phyloP scores from a whole-genome alignment of 805 yeast genomes.

The Candida sakaeoensis region DNA sequence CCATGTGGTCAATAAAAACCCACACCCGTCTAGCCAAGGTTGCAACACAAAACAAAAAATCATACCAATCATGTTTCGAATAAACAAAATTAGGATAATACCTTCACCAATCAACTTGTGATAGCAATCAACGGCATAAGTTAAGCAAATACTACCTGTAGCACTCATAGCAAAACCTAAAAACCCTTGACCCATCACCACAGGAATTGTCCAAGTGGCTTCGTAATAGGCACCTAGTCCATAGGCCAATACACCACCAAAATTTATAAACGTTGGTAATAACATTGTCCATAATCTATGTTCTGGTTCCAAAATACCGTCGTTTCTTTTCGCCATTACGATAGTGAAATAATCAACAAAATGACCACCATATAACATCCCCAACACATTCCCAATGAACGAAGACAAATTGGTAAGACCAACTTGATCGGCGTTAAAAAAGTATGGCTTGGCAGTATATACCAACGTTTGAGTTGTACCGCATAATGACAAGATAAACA shows the following conservation, averaged over 20 bases:
- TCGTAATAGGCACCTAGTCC: conserved; percentile 37
- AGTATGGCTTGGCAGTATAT: conserved; percentile 35
- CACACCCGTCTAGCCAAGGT: conserved; percentile 41
- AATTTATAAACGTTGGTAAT: conserved; percentile 36
- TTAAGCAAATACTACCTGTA: conserved; percentile 41
- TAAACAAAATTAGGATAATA: conserved; percentile 30
- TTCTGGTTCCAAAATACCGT: conserved; percentile 33
- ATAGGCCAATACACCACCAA: conserved; percentile 44
- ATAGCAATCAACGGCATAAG: conserved; percentile 42
- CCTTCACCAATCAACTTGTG: conserved; percentile 42
- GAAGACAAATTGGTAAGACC: conserved; percentile 46
- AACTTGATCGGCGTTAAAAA: conserved; percentile 32
- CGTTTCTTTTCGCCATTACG: conserved; percentile 23
- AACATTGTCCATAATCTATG: conserved; percentile 27
- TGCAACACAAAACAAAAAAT: conserved; percentile 45
- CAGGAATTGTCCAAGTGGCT: conserved; percentile 41
- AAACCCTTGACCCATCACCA: conserved; percentile 42
- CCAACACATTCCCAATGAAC: conserved; percentile 38
- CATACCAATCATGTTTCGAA: conserved; percentile 38
- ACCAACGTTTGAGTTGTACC: conserved; percentile 42
- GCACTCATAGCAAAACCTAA: conserved; percentile 46
- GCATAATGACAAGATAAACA: conserved; percentile 46
- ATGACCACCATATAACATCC: conserved; percentile 43
- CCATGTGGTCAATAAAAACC: conserved; percentile 41
- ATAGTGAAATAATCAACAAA: conserved; percentile 38